These are phyloP conservation scores for Termitomyces sp. DNA, from an alignment of 768 basidiomycete species.

Conservation along the genomic window DNA sequence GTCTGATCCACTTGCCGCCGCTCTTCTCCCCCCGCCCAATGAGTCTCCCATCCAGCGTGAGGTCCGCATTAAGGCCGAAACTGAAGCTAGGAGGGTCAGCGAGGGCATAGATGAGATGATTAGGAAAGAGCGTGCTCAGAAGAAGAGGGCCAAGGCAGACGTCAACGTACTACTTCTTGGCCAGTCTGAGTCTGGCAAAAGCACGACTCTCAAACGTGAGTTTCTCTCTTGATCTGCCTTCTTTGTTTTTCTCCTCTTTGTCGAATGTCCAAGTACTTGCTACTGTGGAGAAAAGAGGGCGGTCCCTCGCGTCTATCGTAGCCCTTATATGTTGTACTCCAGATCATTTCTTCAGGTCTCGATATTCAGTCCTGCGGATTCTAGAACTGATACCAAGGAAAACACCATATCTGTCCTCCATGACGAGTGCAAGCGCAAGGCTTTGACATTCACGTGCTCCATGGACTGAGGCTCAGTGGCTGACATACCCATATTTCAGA, in stretches of 20 bases:
- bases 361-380: slow-evolving; percentile 9
- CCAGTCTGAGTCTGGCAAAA: slow-evolving; percentile 88
- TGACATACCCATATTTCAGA: slow-evolving; percentile 38
- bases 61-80: slow-evolving; percentile 57
- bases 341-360: slow-evolving; percentile 5
- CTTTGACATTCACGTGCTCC: background rate
- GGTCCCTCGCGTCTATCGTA: background rate
- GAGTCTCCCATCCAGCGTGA: slow-evolving; percentile 69
- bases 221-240: slow-evolving; percentile 15
- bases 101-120: slow-evolving; percentile 80
- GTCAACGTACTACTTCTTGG: slow-evolving; percentile 78
- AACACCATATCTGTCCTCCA: background rate
- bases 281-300: background rate
- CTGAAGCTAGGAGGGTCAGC: slow-evolving; percentile 67
- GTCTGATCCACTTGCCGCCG: slow-evolving; percentile 68
- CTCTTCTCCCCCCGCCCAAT: slow-evolving; percentile 63
- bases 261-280: background rate
- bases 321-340: slow-evolving; percentile 11
- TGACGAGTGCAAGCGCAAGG: background rate
- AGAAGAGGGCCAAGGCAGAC: slow-evolving; percentile 53
- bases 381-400: background rate
- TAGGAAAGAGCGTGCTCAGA: slow-evolving; percentile 55
- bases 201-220: slow-evolving; percentile 86
- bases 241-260: background rate
- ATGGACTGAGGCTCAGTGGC: background rate